phyloP scores from a whole-genome alignment of 805 yeast species.

The Starmera pachycereana region DNA sequence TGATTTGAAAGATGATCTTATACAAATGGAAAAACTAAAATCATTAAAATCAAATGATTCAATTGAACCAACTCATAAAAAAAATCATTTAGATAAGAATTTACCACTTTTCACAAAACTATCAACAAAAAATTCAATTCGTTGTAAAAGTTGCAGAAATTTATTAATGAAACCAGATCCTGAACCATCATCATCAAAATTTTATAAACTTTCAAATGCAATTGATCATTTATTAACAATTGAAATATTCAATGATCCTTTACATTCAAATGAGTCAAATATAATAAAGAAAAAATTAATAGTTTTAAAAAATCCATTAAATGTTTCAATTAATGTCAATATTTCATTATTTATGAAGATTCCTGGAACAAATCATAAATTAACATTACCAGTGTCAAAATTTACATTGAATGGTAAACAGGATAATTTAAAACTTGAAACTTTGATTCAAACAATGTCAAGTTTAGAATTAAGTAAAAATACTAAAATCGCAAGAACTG shows the following conservation, averaged over 20 bases:
- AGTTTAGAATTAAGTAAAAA: too few species aligned
- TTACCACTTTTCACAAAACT: slow-evolving; percentile 13
- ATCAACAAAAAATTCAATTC: slow-evolving; percentile 12
- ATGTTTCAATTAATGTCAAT: not conserved
- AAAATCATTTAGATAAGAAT: not conserved
- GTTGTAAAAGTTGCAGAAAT: slow-evolving; percentile 20
- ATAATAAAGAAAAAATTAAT: slow-evolving; percentile 5
- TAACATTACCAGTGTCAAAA: too few species aligned
- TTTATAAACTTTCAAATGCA: slow-evolving; percentile 19
- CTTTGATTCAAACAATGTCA: too few species aligned
- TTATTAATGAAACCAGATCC: slow-evolving; percentile 19
- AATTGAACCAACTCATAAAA: not conserved
- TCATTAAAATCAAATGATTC: not conserved
- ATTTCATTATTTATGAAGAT: too few species aligned
- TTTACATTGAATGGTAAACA: too few species aligned
- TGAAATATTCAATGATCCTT: slow-evolving; percentile 3
- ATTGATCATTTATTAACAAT: slow-evolving; percentile 15
- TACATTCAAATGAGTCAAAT: not conserved
- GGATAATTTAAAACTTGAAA: too few species aligned
- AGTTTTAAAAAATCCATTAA: slow-evolving; percentile 11
- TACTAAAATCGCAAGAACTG: too few species aligned
- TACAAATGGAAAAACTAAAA: not conserved
- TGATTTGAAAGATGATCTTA: not conserved
- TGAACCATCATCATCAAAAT: slow-evolving; percentile 15
- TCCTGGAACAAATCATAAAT: too few species aligned